A percentile compares a stretch with the other conserved stretches of the same genome.
These are phyloP conservation scores for Spathaspora girioi DNA, from an alignment of 805 yeast genomes.

Conservation along the genomic window DNA sequence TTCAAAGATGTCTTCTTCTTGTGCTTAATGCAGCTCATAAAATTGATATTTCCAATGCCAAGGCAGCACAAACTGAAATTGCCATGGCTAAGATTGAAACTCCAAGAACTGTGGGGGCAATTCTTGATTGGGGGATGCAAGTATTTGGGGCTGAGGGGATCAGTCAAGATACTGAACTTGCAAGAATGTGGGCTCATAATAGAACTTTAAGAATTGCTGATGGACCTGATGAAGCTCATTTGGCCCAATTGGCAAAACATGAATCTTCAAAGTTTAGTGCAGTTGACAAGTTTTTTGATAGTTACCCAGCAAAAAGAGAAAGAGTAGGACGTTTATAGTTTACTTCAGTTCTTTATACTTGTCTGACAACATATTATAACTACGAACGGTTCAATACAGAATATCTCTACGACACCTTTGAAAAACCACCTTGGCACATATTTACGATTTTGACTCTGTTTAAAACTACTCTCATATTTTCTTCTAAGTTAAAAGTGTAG, in stretches of 20 bases:
- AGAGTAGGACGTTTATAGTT: constrained; percentile 26
- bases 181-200: constrained; percentile 47
- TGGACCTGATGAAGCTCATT: constrained; percentile 68
- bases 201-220: constrained; percentile 63
- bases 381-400: no score
- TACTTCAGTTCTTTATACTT: no score
- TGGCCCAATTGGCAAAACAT: constrained; percentile 51
- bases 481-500: background rate
- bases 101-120: constrained; percentile 49
- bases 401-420: background rate
- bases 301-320: constrained; percentile 13
- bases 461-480: background rate
- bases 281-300: constrained; percentile 34
- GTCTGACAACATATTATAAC: no score
- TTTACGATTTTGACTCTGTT: no score
- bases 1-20: constrained; percentile 50
- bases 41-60: constrained; percentile 51
- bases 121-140: constrained; percentile 62
- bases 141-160: constrained; percentile 65
- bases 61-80: constrained; percentile 52
- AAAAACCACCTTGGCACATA: no score
- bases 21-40: constrained; percentile 60
- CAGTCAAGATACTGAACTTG: constrained; percentile 57
- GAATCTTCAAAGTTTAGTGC: constrained; percentile 35
- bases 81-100: constrained; percentile 63